Evolutionary conservation across 1,284 basidiomycete species (phyloP).

Genomic region (Ustilago loliicola): DNA sequence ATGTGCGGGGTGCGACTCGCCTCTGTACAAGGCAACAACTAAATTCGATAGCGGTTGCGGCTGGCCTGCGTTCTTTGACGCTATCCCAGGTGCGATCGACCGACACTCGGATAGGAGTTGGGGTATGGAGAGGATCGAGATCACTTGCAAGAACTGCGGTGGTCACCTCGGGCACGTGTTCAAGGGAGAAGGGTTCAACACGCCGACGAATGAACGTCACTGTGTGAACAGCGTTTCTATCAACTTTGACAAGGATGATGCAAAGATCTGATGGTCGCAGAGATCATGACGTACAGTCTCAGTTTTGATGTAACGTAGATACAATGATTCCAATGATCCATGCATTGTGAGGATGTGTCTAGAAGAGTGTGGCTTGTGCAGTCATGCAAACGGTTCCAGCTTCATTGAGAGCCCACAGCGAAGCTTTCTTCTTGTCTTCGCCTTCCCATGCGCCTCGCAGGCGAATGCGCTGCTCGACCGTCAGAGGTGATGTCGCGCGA

Average conservation of each 20-base stretch:
- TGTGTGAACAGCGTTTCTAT: conserved; percentile 87
- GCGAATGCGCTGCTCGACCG: conserved; percentile 37
- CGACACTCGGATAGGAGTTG: conserved; percentile 72
- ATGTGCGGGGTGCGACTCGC: conserved; percentile 71
- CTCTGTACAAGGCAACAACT: conserved; percentile 77
- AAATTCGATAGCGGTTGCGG: conserved; percentile 95
- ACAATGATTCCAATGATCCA: not conserved
- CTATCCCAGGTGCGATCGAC: conserved; percentile 89
- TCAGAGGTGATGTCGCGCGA: conserved; percentile 53
- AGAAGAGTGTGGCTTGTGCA: conserved; percentile 33
- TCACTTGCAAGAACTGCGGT: conserved; percentile 82
- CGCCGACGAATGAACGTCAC: conserved; percentile 77
- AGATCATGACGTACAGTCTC: not conserved
- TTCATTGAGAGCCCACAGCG: conserved; percentile 44
- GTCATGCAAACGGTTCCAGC: conserved; percentile 47
- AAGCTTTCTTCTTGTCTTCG: conserved; percentile 19
- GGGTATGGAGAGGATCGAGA: conserved; percentile 77
- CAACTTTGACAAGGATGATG: conserved; percentile 78
- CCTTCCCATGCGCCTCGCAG: conserved; percentile 41
- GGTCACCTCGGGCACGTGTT: conserved; percentile 95
- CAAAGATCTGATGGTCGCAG: conserved; percentile 39
- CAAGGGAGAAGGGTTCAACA: conserved; percentile 80
- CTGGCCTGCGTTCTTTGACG: conserved; percentile 98
- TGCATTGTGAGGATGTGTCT: not conserved
- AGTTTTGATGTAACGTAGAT: not conserved